Conservation (phyloP, 805 yeast species). For the Yarrowia sp. region DNA sequence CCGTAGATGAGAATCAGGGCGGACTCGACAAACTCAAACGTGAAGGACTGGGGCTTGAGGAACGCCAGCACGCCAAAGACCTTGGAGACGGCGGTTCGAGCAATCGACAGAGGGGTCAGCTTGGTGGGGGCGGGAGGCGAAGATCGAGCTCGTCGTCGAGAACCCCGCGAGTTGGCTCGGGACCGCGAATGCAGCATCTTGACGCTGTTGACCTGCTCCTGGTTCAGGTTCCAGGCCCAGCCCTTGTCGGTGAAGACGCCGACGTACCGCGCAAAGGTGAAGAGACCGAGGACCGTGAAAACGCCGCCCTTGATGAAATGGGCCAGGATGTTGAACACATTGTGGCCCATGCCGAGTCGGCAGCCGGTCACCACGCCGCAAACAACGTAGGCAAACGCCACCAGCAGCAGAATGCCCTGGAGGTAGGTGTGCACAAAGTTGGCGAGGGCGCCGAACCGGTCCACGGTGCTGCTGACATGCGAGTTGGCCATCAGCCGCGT, state of each 20-base stretch:
- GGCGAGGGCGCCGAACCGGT: constrained; percentile 47
- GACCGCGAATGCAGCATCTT: constrained; percentile 16
- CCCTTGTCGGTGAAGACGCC: constrained; percentile 81
- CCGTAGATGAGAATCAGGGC: constrained; percentile 87
- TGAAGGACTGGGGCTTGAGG: constrained; percentile 49
- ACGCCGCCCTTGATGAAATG: constrained; percentile 97
- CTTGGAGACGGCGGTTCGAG: neutral
- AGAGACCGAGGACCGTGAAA: constrained; percentile 74
- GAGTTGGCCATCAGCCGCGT: constrained; percentile 41
- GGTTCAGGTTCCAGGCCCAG: constrained; percentile 83
- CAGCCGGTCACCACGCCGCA: constrained; percentile 70
- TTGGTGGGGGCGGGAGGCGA: constrained; percentile 21
- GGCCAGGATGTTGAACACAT: constrained; percentile 83
- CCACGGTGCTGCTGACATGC: constrained; percentile 44
- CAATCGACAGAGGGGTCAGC: neutral
- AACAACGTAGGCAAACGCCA: constrained; percentile 62
- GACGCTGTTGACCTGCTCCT: constrained; percentile 41
- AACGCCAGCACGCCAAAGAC: constrained; percentile 9
- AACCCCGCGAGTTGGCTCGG: constrained; percentile 34
- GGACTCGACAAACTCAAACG: constrained; percentile 87
- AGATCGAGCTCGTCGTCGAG: constrained; percentile 19
- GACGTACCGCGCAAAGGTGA: constrained; percentile 84
- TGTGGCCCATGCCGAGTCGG: constrained; percentile 68
- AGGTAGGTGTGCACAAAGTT: constrained; percentile 57
- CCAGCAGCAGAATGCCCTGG: constrained; percentile 71